A percentile compares a stretch with the other conserved stretches of the same genome.
Evolutionary conservation across 2,329 filamentous ascomycete genomes (phyloP).

Genomic region (Phaeosphaeriaceae sp.): DNA sequence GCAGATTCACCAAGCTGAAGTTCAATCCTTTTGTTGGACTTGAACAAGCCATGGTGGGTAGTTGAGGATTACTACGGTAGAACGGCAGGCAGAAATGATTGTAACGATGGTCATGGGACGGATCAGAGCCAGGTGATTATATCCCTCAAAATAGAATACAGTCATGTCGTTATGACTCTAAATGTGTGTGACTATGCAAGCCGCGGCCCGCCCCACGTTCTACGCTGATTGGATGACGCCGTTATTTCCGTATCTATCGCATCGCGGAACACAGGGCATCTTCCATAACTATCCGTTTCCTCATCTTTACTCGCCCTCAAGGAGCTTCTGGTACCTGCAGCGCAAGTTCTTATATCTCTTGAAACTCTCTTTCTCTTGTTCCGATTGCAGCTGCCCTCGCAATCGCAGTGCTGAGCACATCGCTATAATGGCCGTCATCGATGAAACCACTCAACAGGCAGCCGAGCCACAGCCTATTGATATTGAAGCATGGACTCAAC

Average conservation of each 20-base stretch:
- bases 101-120: too few relatives aligned
- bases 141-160: conserved; percentile 1
- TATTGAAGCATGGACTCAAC: conserved; percentile 57
- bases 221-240: conserved; percentile 36
- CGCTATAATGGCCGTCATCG: conserved; percentile 44
- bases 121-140: too few relatives aligned
- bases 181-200: conserved; percentile 7
- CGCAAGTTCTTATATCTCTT: neutral
- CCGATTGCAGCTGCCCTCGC: conserved; percentile 1
- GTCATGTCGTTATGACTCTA: neutral
- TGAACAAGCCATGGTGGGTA: too few relatives aligned
- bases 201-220: conserved; percentile 27
- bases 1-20: too few relatives aligned
- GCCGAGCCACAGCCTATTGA: conserved; percentile 42
- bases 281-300: conserved; percentile 8
- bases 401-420: conserved; percentile 7
- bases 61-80: too few relatives aligned
- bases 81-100: too few relatives aligned
- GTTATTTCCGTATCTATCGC: conserved; percentile 17
- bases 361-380: neutral
- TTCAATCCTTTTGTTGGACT: too few relatives aligned
- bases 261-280: conserved; percentile 27
- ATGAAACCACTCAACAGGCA: conserved; percentile 31
- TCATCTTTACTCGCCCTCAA: neutral
- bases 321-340: neutral